Evolutionary conservation across 192 early-diverging fungal genomes (phyloP), one percentile per base, ranked within the genome.

Genomic region (Dissophora ornata): DNA sequence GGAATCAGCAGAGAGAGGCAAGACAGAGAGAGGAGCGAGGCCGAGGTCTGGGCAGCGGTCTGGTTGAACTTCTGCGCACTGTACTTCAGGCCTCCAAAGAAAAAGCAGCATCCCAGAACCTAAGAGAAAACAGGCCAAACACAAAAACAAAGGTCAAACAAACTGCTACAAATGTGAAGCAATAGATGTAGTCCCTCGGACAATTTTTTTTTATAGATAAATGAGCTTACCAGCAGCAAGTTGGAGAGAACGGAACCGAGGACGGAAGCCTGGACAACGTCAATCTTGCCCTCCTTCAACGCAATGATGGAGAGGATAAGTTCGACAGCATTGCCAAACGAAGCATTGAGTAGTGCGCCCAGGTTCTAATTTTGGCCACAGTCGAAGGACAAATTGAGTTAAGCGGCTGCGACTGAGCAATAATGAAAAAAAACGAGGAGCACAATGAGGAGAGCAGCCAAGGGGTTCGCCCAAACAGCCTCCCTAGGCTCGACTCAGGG

Each of bases 231-330:
- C 52, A 98, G 82, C 21, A 96, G 71, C 57, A 98, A 58, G 81
- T 97, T 98, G 66, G 91, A 93, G n/a, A 98, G 84, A 49, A 98
- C 93, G 5, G 94, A 96, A 26, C 97, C 97, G 2, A 97, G 78
- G 52, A 98, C 85, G 29, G 91, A 92, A 0, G 97, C 89, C 77
- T 97, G 89, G 34, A 98, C 95, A 49, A 98, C 95, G 7, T 83
- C 74, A 16, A 96, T 81, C 50, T 94, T 79, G 58, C 87, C 87
- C 58, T 92, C 78, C 19, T 85, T 82, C 29, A 98, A 81, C 6
- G 96, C 95, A 71, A 96, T 84, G 22, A 97, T 81, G 12, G 87
- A 87, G 10, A 98, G 85, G 70, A 98, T 90, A 67, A 94, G 67
- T 77, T 94, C 93, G 22, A 97, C 93, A 8, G 93, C 92, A 68